phyloP scores from a whole-genome alignment of 192 early-diverging fungal genomes.

The Glomus cerebriforme region DNA sequence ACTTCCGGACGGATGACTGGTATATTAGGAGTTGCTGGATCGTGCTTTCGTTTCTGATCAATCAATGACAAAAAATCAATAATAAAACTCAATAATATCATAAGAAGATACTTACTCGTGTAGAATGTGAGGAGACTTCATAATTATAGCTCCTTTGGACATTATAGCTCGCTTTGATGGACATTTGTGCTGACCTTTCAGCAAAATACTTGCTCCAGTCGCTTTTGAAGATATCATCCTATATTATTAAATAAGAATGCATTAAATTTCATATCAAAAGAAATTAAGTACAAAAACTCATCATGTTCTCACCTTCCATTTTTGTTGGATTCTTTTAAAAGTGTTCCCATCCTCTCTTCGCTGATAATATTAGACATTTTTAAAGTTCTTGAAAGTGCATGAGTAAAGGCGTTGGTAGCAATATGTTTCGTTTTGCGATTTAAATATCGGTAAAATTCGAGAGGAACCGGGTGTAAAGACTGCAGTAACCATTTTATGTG shows the following conservation, averaged over 20 bases:
- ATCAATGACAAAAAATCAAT: neutral
- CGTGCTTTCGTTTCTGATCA: too few species aligned
- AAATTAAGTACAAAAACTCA: too few species aligned
- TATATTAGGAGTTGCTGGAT: too few species aligned
- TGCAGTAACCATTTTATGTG: too few species aligned
- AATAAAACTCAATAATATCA: neutral
- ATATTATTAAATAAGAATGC: constrained; percentile 3
- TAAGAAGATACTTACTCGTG: constrained; percentile 4
- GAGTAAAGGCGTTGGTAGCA: neutral
- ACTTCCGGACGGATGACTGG: too few species aligned
- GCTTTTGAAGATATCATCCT: constrained; percentile 10
- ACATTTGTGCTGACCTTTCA: neutral
- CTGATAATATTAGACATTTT: neutral
- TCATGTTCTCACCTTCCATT: constrained; percentile 27
- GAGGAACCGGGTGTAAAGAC: neutral
- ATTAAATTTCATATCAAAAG: too few species aligned
- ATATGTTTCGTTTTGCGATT: constrained; percentile 16
- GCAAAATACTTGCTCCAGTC: constrained; percentile 3
- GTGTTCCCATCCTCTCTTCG: neutral
- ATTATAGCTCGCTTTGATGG: constrained; percentile 6
- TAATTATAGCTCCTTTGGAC: constrained; percentile 15
- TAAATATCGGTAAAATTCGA: constrained; percentile 27
- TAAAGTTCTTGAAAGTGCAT: constrained; percentile 3
- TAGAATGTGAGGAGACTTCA: neutral
- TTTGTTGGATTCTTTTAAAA: constrained; percentile 10